phyloP scores from a whole-genome alignment of 2,329 filamentous ascomycete species.

The Claviceps fusiformis region DNA sequence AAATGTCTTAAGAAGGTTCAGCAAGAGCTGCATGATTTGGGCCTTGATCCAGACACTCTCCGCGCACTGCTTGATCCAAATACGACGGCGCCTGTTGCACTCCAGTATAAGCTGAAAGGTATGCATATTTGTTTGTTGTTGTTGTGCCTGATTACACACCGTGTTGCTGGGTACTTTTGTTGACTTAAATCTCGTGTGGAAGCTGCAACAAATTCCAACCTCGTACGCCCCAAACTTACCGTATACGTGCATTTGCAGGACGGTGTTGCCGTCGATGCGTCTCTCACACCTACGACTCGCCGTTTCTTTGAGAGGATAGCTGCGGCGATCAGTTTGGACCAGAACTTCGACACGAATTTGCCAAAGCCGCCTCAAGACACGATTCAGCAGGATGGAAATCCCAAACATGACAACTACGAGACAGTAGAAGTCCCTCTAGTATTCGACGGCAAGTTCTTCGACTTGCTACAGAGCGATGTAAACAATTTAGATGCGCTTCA shows the following conservation, averaged over 20 bases:
- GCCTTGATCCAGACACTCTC: constrained; percentile 59
- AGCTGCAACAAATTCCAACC: constrained; percentile 26
- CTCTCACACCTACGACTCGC: constrained; percentile 50
- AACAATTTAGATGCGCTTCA: constrained; percentile 56
- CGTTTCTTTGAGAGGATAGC: constrained; percentile 49
- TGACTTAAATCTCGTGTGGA: neutral
- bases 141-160: neutral
- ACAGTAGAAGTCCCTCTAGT: constrained; percentile 60
- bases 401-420: constrained; percentile 12
- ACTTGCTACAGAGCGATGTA: constrained; percentile 58
- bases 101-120: constrained; percentile 45
- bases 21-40: constrained; percentile 54
- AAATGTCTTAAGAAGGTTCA: constrained; percentile 77
- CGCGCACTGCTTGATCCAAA: constrained; percentile 45
- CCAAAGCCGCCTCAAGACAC: neutral
- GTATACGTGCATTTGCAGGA: constrained; percentile 54
- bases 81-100: constrained; percentile 29
- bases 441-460: constrained; percentile 70
- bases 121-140: constrained; percentile 5
- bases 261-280: constrained; percentile 55
- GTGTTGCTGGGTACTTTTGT: neutral
- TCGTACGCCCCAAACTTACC: constrained; percentile 54
- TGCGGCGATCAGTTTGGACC: constrained; percentile 21
- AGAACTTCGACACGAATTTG: neutral
- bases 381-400: neutral